Conservation (phyloP, 2,329 filamentous ascomycete genomes). For the Erysiphe pulchra region DNA sequence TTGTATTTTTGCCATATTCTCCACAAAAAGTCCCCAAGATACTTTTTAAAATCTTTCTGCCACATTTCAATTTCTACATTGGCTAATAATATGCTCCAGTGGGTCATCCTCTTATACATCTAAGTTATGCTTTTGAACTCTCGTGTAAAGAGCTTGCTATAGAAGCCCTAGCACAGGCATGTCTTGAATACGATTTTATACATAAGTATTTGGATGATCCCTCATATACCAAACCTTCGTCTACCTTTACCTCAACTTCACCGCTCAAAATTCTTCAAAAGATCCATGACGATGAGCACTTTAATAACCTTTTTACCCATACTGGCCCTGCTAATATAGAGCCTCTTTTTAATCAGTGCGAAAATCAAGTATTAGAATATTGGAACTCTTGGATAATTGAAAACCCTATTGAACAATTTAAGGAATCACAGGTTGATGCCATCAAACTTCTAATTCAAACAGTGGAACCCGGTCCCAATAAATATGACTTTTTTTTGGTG, state of each 20-base stretch:
- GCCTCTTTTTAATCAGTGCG: slow-evolving; percentile 39
- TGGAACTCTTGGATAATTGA: slow-evolving; percentile 69
- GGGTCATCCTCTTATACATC: slow-evolving; percentile 76
- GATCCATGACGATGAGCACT: slow-evolving; percentile 40
- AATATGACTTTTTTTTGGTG: slow-evolving; percentile 63
- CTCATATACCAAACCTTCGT: slow-evolving; percentile 38
- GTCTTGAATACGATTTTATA: slow-evolving; percentile 29
- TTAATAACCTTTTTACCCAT: slow-evolving; percentile 37
- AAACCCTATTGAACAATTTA: slow-evolving; percentile 49
- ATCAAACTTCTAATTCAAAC: slow-evolving; percentile 36
- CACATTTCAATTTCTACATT: not conserved
- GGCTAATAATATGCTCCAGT: slow-evolving; percentile 22
- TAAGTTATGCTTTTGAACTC: slow-evolving; percentile 83
- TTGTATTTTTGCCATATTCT: not conserved
- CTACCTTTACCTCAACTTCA: slow-evolving; percentile 28
- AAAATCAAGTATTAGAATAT: slow-evolving; percentile 52
- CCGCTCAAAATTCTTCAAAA: slow-evolving; percentile 45
- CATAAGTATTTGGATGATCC: slow-evolving; percentile 47
- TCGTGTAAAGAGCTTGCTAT: slow-evolving; percentile 66
- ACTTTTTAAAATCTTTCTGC: not conserved
- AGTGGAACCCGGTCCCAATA: slow-evolving; percentile 27
- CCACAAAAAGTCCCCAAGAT: not conserved
- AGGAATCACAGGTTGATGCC: slow-evolving; percentile 37
- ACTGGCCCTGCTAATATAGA: slow-evolving; percentile 37
- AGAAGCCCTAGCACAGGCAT: slow-evolving; percentile 53